Evolutionary conservation across 2,329 filamentous ascomycete genomes (phyloP).

Genomic region (Sclerotinia spermophila): DNA sequence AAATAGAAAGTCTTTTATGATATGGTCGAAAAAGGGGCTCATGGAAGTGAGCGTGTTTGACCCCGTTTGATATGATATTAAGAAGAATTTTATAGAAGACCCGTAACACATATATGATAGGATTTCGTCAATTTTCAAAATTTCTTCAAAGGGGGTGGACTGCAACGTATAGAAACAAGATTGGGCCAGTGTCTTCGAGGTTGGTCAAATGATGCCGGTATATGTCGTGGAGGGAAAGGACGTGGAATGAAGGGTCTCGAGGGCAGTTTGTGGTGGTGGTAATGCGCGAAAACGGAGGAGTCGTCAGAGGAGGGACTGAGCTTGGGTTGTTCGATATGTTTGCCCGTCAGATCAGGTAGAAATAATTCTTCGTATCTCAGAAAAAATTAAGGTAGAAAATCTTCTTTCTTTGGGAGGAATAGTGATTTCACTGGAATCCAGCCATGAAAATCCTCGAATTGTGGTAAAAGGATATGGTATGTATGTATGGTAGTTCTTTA

Average conservation of each 20-base stretch:
- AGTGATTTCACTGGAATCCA: slow-evolving; percentile 33
- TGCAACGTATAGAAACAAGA: slow-evolving; percentile 11
- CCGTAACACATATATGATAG: slow-evolving; percentile 8
- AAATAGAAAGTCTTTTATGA: background rate
- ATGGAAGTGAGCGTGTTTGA: background rate
- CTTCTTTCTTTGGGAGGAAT: slow-evolving; percentile 13
- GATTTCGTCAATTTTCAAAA: background rate
- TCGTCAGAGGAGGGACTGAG: slow-evolving; percentile 4
- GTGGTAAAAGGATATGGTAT: slow-evolving; percentile 7
- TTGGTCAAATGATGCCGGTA: slow-evolving; percentile 8
- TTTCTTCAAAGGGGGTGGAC: background rate
- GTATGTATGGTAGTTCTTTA: slow-evolving; percentile 8
- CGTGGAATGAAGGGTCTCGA: slow-evolving; percentile 6
- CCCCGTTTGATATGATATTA: background rate
- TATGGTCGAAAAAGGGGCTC: slow-evolving; percentile 1
- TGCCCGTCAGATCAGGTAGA: slow-evolving; percentile 5
- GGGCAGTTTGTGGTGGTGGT: slow-evolving; percentile 7
- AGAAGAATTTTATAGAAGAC: slow-evolving; percentile 10
- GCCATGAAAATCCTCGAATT: slow-evolving; percentile 29
- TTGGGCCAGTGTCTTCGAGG: slow-evolving; percentile 3
- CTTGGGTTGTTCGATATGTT: slow-evolving; percentile 10
- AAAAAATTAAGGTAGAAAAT: slow-evolving; percentile 9
- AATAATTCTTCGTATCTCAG: slow-evolving; percentile 6
- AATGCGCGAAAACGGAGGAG: slow-evolving; percentile 1
- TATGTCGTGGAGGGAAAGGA: slow-evolving; percentile 13